phyloP scores from a whole-genome alignment of 129 eudicot genomes.

The Chrysanthemum seticuspe region DNA sequence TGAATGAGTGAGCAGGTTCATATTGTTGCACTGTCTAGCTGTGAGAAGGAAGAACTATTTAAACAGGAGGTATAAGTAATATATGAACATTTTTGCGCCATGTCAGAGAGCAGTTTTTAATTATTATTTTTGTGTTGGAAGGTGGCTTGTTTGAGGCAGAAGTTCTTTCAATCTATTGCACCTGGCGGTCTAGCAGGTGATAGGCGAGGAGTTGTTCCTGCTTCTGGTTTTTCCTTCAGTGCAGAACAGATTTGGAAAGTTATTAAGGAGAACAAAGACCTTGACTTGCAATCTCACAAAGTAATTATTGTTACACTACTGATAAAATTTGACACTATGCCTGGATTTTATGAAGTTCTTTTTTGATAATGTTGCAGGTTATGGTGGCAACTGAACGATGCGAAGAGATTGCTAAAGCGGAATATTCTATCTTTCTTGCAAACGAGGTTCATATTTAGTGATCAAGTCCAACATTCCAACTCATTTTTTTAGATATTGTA shows the following conservation, averaged over 20 bases:
- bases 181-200: slow-evolving; percentile 81
- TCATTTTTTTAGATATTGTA: too few relatives aligned
- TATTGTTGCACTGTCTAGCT: slow-evolving; percentile 68
- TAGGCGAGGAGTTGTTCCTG: slow-evolving; percentile 73
- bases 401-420: not conserved
- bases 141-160: slow-evolving; percentile 64
- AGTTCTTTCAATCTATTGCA: slow-evolving; percentile 57
- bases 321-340: not conserved
- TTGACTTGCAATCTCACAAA: slow-evolving; percentile 76
- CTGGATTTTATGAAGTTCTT: not conserved
- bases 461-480: too few relatives aligned
- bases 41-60: slow-evolving; percentile 68
- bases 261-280: slow-evolving; percentile 74
- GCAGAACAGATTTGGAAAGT: slow-evolving; percentile 77
- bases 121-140: slow-evolving; percentile 18
- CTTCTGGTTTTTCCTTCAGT: slow-evolving; percentile 73
- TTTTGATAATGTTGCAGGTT: not conserved
- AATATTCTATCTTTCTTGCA: slow-evolving; percentile 2
- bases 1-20: slow-evolving; percentile 45
- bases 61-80: slow-evolving; percentile 51
- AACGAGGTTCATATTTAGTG: not conserved
- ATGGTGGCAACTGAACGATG: slow-evolving; percentile 11
- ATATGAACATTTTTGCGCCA: not conserved
- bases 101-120: too few relatives aligned
- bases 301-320: slow-evolving; percentile 21